These are phyloP conservation scores for Acacia melanoxylon DNA, from an alignment of 306 rosid species.

Conservation along the genomic window DNA sequence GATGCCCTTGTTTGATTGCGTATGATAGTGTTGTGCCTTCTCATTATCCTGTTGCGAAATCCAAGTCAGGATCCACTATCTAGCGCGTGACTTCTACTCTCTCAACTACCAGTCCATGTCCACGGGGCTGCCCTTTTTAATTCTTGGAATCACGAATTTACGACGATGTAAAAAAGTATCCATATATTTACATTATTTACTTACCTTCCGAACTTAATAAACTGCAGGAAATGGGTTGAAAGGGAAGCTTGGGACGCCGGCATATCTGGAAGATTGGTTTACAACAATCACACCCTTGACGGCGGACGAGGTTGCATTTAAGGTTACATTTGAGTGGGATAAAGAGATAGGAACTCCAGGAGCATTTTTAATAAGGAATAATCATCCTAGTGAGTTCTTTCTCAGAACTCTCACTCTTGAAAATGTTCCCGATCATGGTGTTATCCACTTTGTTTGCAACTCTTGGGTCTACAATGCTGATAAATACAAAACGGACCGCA, in stretches of 20 bases:
- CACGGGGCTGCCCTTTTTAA: neutral
- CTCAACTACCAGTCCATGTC: neutral
- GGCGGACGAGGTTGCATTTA: constrained; percentile 51
- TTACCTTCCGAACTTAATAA: neutral
- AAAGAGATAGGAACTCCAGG: constrained; percentile 63
- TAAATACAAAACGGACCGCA: constrained; percentile 55
- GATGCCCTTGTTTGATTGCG: neutral
- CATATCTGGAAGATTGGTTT: constrained; percentile 64
- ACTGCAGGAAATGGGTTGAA: constrained; percentile 45
- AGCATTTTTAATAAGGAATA: constrained; percentile 68
- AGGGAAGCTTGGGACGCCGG: constrained; percentile 65
- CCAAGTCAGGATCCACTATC: neutral
- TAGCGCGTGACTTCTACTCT: neutral
- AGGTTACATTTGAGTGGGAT: constrained; percentile 63
- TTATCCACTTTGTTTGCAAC: constrained; percentile 72
- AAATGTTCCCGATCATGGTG: constrained; percentile 65
- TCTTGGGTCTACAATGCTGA: constrained; percentile 81
- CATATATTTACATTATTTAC: neutral
- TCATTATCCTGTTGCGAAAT: neutral
- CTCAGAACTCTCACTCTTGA: constrained; percentile 63
- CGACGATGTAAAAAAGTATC: neutral
- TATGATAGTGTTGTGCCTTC: neutral
- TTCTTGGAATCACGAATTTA: neutral
- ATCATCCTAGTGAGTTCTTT: constrained; percentile 72
- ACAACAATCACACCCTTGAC: constrained; percentile 46